These are phyloP conservation scores for Nasturtium officinale DNA, from an alignment of 345 rosid genomes.

Conservation along the genomic window DNA sequence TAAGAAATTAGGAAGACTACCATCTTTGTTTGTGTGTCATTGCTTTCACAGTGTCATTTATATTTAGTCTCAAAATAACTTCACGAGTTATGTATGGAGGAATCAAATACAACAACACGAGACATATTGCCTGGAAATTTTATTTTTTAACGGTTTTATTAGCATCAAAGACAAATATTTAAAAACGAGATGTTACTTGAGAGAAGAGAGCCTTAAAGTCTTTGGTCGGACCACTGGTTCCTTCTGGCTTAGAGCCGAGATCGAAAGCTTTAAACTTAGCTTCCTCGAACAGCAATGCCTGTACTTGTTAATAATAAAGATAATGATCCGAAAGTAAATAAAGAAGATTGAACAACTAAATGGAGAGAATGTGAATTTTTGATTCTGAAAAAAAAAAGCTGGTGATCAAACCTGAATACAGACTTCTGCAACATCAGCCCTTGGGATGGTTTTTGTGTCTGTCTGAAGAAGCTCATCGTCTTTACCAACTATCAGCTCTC, in stretches of 20 bases:
- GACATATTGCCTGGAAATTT: neutral
- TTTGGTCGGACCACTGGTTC: conserved; percentile 63
- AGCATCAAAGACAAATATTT: conserved; percentile 5
- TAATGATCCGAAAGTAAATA: neutral
- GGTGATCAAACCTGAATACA: conserved; percentile 64
- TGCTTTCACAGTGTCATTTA: neutral
- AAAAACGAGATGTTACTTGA: conserved; percentile 58
- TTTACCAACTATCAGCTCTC: conserved; percentile 74
- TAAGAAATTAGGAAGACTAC: neutral
- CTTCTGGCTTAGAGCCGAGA: conserved; percentile 78
- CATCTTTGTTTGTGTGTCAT: neutral
- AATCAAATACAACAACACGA: neutral
- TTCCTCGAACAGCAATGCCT: conserved; percentile 74
- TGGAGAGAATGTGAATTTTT: neutral
- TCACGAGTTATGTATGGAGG: neutral
- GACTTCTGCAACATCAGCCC: conserved; percentile 82
- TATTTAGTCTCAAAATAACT: neutral
- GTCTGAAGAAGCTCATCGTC: conserved; percentile 88
- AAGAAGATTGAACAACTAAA: neutral
- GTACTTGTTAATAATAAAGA: conserved; percentile 9
- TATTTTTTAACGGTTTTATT: neutral
- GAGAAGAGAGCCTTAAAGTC: conserved; percentile 80
- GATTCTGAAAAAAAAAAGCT: neutral
- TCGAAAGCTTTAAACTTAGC: conserved; percentile 78
- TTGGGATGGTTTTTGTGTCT: conserved; percentile 59